Conservation (phyloP, 208 protist genomes). For the Leishmania turanica region DNA sequence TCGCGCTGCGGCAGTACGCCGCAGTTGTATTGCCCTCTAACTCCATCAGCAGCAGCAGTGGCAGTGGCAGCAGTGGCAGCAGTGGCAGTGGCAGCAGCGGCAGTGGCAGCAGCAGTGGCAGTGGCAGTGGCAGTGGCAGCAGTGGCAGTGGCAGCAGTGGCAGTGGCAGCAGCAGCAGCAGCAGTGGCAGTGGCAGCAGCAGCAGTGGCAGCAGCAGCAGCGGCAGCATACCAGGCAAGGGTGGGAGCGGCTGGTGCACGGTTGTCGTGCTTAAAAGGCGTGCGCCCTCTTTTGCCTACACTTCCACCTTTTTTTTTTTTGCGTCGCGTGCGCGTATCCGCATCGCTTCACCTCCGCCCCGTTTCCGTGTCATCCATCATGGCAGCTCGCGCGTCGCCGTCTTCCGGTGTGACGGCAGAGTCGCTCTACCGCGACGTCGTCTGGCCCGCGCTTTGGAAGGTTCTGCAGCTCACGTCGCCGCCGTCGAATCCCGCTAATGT, state of each 20-base stretch:
- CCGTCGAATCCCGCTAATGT: neutral
- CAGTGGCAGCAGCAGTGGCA: neutral
- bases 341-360: neutral
- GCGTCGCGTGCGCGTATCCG: neutral
- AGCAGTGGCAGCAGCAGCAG: no score
- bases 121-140: no score
- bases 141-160: neutral
- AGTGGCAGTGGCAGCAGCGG: no score
- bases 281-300: neutral
- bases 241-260: neutral
- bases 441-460: constrained; percentile 29
- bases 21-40: neutral
- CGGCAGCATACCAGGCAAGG: neutral
- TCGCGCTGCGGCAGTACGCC: neutral
- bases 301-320: neutral
- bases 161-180: no score
- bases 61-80: no score
- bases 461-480: constrained; percentile 11
- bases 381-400: neutral
- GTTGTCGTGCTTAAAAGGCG: neutral
- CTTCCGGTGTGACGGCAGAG: constrained; percentile 9
- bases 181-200: no score
- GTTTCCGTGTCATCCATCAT: neutral
- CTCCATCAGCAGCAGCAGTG: neutral
- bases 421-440: constrained; percentile 19